These are phyloP conservation scores for Byssochlamys sp. DNA, from an alignment of 2,329 filamentous ascomycete genomes.

Conservation along the genomic window DNA sequence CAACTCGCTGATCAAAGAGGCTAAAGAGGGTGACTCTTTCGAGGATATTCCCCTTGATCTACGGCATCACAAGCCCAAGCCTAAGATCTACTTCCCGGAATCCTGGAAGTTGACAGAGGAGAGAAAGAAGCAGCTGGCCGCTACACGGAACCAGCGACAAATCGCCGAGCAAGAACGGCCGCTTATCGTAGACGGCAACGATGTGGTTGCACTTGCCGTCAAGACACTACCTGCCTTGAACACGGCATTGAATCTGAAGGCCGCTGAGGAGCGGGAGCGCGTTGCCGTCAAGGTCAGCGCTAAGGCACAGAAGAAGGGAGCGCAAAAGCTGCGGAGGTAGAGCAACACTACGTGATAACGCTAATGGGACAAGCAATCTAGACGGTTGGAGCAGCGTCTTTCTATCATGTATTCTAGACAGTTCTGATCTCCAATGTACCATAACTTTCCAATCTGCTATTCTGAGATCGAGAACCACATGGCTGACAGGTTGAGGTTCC, in stretches of 20 bases:
- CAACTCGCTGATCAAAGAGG: conserved; percentile 60
- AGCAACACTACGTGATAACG: background rate
- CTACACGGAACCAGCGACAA: conserved; percentile 44
- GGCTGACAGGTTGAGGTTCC: background rate
- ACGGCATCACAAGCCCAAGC: conserved; percentile 66
- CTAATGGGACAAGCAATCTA: background rate
- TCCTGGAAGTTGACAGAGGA: conserved; percentile 71
- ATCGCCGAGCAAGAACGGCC: conserved; percentile 49
- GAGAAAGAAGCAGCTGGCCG: conserved; percentile 56
- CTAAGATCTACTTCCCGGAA: conserved; percentile 62
- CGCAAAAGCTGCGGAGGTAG: background rate
- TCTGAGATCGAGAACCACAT: background rate
- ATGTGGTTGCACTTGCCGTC: conserved; percentile 28
- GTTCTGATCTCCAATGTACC: background rate
- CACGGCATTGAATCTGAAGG: conserved; percentile 17
- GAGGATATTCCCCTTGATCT: conserved; percentile 82
- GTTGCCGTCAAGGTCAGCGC: conserved; percentile 18
- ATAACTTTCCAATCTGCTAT: background rate
- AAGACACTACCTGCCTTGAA: conserved; percentile 24
- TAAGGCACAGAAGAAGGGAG: conserved; percentile 9
- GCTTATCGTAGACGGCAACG: conserved; percentile 45
- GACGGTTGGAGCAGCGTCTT: background rate
- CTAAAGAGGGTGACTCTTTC: conserved; percentile 75
- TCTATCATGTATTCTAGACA: background rate
- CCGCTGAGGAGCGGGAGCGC: conserved; percentile 15